Conservation (phyloP, 805 yeast genomes). For the Barnettozyma sp. region DNA sequence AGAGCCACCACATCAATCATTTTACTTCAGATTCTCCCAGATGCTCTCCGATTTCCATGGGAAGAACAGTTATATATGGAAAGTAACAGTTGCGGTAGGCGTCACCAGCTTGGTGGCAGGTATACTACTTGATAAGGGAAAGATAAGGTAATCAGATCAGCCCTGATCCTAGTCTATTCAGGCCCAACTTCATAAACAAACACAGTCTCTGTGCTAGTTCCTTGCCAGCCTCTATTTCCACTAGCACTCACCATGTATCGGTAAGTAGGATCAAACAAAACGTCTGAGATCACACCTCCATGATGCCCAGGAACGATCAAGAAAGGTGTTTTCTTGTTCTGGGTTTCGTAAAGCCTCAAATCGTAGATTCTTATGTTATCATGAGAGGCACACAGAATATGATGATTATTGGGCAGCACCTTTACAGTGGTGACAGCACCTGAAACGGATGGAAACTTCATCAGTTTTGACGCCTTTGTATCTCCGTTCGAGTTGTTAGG, state of each 20-base stretch:
- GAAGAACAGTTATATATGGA: no score
- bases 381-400: constrained; percentile 78
- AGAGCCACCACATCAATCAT: background rate
- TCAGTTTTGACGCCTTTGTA: constrained; percentile 46
- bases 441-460: constrained; percentile 77
- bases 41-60: no score
- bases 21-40: no score
- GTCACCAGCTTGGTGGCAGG: no score
- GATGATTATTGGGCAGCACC: constrained; percentile 74
- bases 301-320: constrained; percentile 93
- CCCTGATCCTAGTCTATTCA: constrained; percentile 13
- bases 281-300: constrained; percentile 77
- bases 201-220: constrained; percentile 70
- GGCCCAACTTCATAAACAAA: constrained; percentile 72
- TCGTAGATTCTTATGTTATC: constrained; percentile 90
- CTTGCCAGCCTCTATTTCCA: constrained; percentile 96
- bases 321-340: constrained; percentile 51
- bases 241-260: constrained; percentile 84
- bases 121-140: background rate
- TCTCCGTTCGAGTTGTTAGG: constrained; percentile 33
- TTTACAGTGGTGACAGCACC: constrained; percentile 84
- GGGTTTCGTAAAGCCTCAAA: constrained; percentile 39
- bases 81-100: no score
- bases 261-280: constrained; percentile 81
- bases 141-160: background rate